These are phyloP conservation scores for Linnemannia schmuckeri DNA, from an alignment of 192 early-diverging fungal genomes.

Conservation along the genomic window DNA sequence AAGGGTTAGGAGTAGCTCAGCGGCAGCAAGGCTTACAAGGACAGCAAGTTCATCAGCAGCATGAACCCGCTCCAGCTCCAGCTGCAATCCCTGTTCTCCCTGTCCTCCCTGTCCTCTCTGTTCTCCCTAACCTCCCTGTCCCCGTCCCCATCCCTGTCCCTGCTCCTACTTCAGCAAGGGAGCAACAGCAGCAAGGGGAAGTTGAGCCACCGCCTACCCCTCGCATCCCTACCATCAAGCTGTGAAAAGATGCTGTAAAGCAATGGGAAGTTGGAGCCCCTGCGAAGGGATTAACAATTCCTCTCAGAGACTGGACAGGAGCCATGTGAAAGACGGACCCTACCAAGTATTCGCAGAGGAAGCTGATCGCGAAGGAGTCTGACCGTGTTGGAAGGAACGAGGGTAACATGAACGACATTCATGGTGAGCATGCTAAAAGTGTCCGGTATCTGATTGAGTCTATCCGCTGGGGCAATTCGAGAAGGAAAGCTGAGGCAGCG, in stretches of 20 bases:
- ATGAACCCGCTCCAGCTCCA: neutral
- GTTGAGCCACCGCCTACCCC: neutral
- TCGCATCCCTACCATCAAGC: neutral
- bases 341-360: slow-evolving; percentile 18
- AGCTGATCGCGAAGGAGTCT: slow-evolving; percentile 14
- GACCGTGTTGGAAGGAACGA: neutral
- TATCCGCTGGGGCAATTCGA: neutral
- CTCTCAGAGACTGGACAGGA: slow-evolving; percentile 12
- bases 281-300: neutral
- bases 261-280: slow-evolving; percentile 18
- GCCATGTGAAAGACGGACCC: slow-evolving; percentile 15
- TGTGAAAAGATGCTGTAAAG: slow-evolving; percentile 8
- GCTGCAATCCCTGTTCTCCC: neutral
- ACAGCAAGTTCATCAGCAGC: neutral
- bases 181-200: neutral
- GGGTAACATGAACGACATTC: slow-evolving; percentile 1
- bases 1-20: neutral
- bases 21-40: neutral
- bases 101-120: too few species aligned
- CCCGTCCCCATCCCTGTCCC: neutral
- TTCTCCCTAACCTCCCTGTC: neutral
- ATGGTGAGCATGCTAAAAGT: neutral
- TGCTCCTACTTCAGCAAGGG: neutral
- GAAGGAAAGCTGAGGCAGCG: neutral
- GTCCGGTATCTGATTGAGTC: slow-evolving; percentile 14